A percentile compares a stretch with the other conserved stretches of the same genome.
Conservation (phyloP, 2,329 filamentous ascomycete species). For the Fusarium globosum region DNA sequence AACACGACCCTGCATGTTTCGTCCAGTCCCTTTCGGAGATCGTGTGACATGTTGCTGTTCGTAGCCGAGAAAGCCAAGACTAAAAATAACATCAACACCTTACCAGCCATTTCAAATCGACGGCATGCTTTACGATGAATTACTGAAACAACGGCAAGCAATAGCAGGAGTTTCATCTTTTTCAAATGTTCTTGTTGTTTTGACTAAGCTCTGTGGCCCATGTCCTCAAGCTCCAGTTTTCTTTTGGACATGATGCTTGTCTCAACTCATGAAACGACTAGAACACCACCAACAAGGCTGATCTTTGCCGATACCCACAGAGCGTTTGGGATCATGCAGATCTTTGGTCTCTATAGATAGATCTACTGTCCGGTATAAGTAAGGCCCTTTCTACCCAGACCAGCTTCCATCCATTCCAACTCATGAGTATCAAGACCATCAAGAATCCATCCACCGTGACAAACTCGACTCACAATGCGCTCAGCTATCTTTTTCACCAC, state of each 20-base stretch:
- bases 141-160: neutral
- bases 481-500: neutral
- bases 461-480: neutral
- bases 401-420: neutral
- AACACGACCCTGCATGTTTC: neutral
- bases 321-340: neutral
- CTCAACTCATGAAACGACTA: neutral
- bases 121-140: fast-evolving
- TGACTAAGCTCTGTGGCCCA: neutral
- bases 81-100: neutral
- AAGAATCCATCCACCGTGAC: no score
- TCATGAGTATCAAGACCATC: no score
- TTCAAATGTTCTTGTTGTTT: neutral
- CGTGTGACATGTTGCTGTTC: neutral
- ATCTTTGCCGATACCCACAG: neutral
- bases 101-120: no score
- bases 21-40: neutral
- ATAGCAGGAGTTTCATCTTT: fast-evolving
- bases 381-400: neutral
- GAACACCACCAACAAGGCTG: neutral
- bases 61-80: no score
- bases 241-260: neutral
- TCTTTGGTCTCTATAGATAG: neutral
- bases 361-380: neutral
- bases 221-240: neutral